Conservation (phyloP, 352 stramenopile species). For the Globisporangium takayamanum region DNA sequence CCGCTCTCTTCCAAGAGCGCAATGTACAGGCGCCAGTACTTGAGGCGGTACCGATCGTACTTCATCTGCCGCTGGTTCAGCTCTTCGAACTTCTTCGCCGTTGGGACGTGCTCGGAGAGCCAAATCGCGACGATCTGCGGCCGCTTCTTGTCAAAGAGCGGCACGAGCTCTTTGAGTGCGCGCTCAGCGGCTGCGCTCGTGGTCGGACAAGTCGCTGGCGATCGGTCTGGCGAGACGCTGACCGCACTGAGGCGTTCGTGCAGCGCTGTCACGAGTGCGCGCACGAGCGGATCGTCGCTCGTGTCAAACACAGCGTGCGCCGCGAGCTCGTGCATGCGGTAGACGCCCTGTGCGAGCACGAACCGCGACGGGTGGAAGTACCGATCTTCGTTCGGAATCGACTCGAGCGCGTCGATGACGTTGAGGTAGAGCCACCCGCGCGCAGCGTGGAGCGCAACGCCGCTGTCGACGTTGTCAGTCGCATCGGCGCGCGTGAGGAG, state of each 20-base stretch:
- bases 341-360: conserved; percentile 48
- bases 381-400: conserved; percentile 67
- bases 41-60: conserved; percentile 69
- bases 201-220: neutral
- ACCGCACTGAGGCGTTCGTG: conserved; percentile 14
- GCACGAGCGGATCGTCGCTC: conserved; percentile 9
- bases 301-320: conserved; percentile 3
- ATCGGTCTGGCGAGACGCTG: conserved; percentile 4
- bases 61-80: conserved; percentile 80
- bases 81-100: conserved; percentile 71
- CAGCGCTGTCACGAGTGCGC: conserved; percentile 19
- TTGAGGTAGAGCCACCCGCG: conserved; percentile 50
- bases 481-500: conserved; percentile 20
- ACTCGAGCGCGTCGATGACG: conserved; percentile 65
- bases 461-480: neutral
- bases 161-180: conserved; percentile 45
- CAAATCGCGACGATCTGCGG: conserved; percentile 66
- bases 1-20: conserved; percentile 40
- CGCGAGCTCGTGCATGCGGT: conserved; percentile 37
- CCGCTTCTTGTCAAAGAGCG: conserved; percentile 61
- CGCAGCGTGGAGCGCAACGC: conserved; percentile 15
- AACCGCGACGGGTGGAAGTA: conserved; percentile 78
- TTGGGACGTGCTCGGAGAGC: conserved; percentile 66
- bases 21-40: conserved; percentile 72
- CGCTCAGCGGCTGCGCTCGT: conserved; percentile 23